Base-by-base conservation (phyloP, 2,329 filamentous ascomycete species). In the Diaporthe caulivora region DNA sequence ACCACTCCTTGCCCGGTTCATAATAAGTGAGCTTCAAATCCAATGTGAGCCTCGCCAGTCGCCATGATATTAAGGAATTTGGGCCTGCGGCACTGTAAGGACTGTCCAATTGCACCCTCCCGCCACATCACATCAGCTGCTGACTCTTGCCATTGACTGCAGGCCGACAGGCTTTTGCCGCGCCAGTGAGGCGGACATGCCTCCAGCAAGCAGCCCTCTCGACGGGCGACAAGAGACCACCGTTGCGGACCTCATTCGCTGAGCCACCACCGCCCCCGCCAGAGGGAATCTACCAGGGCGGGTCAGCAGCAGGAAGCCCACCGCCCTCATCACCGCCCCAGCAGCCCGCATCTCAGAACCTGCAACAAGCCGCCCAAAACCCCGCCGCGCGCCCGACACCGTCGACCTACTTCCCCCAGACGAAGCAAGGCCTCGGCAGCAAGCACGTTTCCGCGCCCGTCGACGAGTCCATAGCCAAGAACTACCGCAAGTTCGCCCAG, bases 31-130 rank as follows among this genome's bases (percentile, higher is more conserved):
- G 74, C 69, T 69, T 70, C 64, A 60, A 54, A 37, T 49, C 44
- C 73, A 68, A 72, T 72, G 72, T 76, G 76, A 76, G 74, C 78
- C 73, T 76, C 78, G 76, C 80, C 81, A 82, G 31, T 44, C 58
- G 47, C 79, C 77, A 91, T 91, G 89, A 89, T 90, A 79, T 78
- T 89, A 77, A 86, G 88, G 84, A 90, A 86, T 80, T 82, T 85
- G 76, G 84, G 84, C 70, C 82, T 86, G 81, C 88, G 88, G 87
- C 84, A 89, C 81, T 86, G 89, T 90, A 82, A 78, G 85, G 78
- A 26, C 5, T 21, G 34, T 18, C 2, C 69, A 6, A 24, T 15
- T 11, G n/a, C 40, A 40, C 31, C 11, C 6, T 3, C n/a, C 0
- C 15, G 9, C 9, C 10, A n/a, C 7, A 47, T 2, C 7, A 37